phyloP scores from a whole-genome alignment of 2,329 filamentous ascomycete species.

The Phaeosphaeriaceae sp. region DNA sequence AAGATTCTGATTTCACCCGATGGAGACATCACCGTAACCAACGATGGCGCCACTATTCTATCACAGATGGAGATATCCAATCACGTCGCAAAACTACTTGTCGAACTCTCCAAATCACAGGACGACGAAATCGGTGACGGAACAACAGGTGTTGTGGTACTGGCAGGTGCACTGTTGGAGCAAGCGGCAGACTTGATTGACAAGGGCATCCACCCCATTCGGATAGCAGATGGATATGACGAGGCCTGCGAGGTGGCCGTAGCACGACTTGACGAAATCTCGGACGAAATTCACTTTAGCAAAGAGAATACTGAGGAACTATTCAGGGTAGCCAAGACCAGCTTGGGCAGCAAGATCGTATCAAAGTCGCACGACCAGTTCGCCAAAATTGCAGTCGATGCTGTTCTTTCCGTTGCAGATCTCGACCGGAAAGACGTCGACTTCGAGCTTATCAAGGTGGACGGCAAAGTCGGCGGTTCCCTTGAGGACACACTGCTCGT shows the following conservation, averaged over 20 bases:
- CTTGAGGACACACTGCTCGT: slow-evolving; percentile 94
- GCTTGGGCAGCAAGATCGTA: slow-evolving; percentile 97
- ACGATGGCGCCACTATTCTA: slow-evolving; percentile 97
- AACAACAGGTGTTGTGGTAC: slow-evolving; percentile 94
- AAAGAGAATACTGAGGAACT: slow-evolving; percentile 82
- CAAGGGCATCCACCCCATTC: slow-evolving; percentile 98
- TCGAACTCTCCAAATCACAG: slow-evolving; percentile 97
- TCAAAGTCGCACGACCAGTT: slow-evolving; percentile 99
- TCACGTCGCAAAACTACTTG: slow-evolving; percentile 95
- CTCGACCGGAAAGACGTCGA: slow-evolving; percentile 96
- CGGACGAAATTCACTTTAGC: slow-evolving; percentile 86
- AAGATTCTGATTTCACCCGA: slow-evolving; percentile 99
- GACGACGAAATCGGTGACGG: slow-evolving; percentile 99
- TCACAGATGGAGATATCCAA: slow-evolving; percentile 98
- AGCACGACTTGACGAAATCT: slow-evolving; percentile 88
- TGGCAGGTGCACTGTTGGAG: slow-evolving; percentile 92
- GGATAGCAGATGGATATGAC: slow-evolving; percentile 98
- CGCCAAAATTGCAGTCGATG: slow-evolving; percentile 94
- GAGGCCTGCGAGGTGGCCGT: slow-evolving; percentile 97
- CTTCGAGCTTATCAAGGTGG: slow-evolving; percentile 99
- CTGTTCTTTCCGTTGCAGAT: slow-evolving; percentile 94
- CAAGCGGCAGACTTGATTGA: slow-evolving; percentile 98
- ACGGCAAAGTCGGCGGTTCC: slow-evolving; percentile 94
- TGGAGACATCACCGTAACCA: slow-evolving; percentile 98
- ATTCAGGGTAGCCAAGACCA: slow-evolving; percentile 92